Base-by-base conservation (phyloP, 1,139 yeast species). In the Kodamaea fungicola region DNA sequence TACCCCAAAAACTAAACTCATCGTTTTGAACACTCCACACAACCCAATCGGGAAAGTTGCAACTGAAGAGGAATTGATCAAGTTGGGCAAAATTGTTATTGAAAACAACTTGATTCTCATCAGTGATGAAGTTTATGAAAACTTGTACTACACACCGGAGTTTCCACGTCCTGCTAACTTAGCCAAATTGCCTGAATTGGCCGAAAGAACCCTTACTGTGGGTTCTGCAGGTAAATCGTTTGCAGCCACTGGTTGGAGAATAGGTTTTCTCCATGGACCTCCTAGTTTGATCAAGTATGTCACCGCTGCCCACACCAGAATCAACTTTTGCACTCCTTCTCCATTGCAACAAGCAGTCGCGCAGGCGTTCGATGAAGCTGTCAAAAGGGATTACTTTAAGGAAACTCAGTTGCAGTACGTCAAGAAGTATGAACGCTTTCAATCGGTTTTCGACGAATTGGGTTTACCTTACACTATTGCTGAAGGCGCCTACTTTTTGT, bases 191-290 rank as follows among this genome's bases (percentile, higher is more conserved):
- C 89, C 90, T 3, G 96, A 88, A 52, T 76, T 89, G 43, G 82
- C 78, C 22, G 77, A 78, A 39, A 69, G 92, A 51, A 87, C 97
- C 0, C 67, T 92, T 41, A 83, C 97, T 6, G 95, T 92, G 12
- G 97, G 97, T 0, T 87, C 96, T 23, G 98, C 97, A 5, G 98
- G 98, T 43, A 92, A 92, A 63, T 82, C 96, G 0, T 92, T 92
- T 67, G 95, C 96, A 21, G 96, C 96, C 30, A 92, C 98, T 21
- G 98, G 98, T 39, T 92, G 97, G 97, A 80, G 98, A 68, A 78
- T 92, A 38, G 98, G 98, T 37, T 92, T 95, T 92, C 75, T 90
- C 28, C 83, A 90, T 45, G 97, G 97, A 6, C 83, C 86, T 37
- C 74, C 86, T n/a, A 83, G 83, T 21, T 69, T 90, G 49, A 73